Conservation (phyloP, 176 grass and related monocot genomes). For the Oryza australiensis region DNA sequence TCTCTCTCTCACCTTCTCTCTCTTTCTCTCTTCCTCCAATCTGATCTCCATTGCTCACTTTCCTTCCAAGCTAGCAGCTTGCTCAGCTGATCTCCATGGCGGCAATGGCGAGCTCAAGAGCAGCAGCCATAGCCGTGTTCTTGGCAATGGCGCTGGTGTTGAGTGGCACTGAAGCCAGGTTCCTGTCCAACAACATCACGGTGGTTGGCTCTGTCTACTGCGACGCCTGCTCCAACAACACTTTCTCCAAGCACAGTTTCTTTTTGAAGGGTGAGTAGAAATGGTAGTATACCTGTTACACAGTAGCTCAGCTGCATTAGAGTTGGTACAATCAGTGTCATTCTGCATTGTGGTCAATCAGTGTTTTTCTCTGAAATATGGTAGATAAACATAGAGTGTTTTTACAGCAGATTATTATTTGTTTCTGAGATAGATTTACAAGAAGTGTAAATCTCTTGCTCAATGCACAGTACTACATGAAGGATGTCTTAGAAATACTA, state of each 20-base stretch:
- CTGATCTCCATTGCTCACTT: slow-evolving; percentile 29
- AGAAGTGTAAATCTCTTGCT: background rate
- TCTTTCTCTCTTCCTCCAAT: background rate
- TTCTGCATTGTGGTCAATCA: slow-evolving; percentile 5
- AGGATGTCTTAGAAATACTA: background rate
- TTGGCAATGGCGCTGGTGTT: slow-evolving; percentile 13
- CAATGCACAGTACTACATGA: background rate
- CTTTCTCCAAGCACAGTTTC: slow-evolving; percentile 94
- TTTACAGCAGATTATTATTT: background rate
- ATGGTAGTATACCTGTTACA: background rate
- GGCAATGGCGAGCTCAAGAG: slow-evolving; percentile 33
- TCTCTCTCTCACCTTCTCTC: slow-evolving; percentile 4
- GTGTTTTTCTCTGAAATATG: slow-evolving; percentile 6
- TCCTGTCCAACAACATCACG: slow-evolving; percentile 72
- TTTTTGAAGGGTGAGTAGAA: slow-evolving; percentile 81
- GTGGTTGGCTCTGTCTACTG: slow-evolving; percentile 96
- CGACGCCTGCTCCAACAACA: slow-evolving; percentile 88
- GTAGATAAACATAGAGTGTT: background rate
- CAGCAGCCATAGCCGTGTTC: slow-evolving; percentile 23
- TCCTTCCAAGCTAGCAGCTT: background rate
- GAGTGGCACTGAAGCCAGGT: slow-evolving; percentile 43
- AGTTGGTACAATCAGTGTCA: slow-evolving; percentile 7
- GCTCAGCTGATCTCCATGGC: slow-evolving; percentile 13
- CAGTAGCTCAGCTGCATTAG: background rate
- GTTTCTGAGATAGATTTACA: background rate